phyloP scores from a whole-genome alignment of 148 eudicot species.

The Beta vulgaris region DNA sequence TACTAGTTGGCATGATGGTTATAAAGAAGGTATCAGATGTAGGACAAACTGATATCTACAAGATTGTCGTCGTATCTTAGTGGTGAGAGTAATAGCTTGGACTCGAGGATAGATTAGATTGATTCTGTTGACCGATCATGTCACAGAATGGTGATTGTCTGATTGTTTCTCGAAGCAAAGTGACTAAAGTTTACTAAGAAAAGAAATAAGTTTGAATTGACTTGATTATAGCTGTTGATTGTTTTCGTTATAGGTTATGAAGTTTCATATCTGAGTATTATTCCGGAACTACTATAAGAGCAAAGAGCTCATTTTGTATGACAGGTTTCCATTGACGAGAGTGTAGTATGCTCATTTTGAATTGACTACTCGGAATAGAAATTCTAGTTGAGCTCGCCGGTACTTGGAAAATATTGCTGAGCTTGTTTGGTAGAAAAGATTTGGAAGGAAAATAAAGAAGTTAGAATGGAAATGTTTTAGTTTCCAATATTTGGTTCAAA shows the following conservation, averaged over 20 bases:
- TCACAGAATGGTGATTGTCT: background rate
- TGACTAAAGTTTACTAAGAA: too few species aligned
- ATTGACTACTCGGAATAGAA: background rate
- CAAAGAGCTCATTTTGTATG: background rate
- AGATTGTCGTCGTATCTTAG: constrained; percentile 7
- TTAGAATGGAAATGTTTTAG: too few species aligned
- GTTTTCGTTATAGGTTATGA: background rate
- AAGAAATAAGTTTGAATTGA: too few species aligned
- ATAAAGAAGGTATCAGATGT: background rate
- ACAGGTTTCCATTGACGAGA: background rate
- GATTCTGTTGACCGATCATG: background rate
- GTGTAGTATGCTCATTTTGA: background rate
- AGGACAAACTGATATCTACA: background rate
- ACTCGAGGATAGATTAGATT: background rate
- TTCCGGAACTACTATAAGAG: background rate
- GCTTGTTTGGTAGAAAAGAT: background rate
- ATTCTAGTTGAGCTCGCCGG: background rate
- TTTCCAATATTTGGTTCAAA: too few species aligned
- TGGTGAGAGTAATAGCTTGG: background rate
- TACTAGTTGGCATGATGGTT: background rate
- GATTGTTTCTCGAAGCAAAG: background rate
- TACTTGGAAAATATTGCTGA: too few species aligned
- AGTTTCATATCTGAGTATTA: background rate
- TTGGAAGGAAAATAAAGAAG: too few species aligned
- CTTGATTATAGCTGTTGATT: background rate